These are phyloP conservation scores for Exutisphaerella laricina DNA, from an alignment of 2,329 filamentous ascomycete genomes.

Conservation along the genomic window DNA sequence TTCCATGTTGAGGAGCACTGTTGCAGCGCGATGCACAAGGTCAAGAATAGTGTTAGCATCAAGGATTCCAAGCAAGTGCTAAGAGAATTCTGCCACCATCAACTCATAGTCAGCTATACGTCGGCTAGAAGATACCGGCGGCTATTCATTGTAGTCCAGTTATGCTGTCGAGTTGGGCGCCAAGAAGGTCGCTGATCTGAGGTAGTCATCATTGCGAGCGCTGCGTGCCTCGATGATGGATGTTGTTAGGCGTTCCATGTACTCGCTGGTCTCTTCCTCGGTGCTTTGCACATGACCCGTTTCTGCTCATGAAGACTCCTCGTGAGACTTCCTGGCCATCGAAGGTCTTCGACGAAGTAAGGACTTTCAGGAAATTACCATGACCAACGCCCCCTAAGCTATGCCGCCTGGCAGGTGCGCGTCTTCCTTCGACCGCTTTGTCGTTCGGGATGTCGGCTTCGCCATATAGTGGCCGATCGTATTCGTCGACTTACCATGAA, in stretches of 20 bases:
- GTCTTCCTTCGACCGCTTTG: no score
- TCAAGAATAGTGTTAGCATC: neutral
- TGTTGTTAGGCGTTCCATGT: neutral
- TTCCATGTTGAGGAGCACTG: conserved; percentile 1
- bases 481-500: no score
- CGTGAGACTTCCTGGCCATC: no score
- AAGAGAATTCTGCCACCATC: neutral
- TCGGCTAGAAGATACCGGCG: neutral
- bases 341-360: no score
- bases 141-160: neutral
- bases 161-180: neutral
- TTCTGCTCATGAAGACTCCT: no score
- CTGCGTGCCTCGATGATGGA: neutral
- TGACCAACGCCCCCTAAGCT: no score
- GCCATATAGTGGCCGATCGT: no score
- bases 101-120: neutral
- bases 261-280: conserved; percentile 3
- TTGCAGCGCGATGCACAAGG: neutral
- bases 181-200: neutral
- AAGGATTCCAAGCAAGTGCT: neutral
- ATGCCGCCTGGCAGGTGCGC: no score
- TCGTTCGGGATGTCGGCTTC: no score
- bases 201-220: neutral
- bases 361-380: no score
- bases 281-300: neutral